These are phyloP conservation scores for Breynia disticha DNA, from an alignment of 441 rosid species.

Conservation along the genomic window DNA sequence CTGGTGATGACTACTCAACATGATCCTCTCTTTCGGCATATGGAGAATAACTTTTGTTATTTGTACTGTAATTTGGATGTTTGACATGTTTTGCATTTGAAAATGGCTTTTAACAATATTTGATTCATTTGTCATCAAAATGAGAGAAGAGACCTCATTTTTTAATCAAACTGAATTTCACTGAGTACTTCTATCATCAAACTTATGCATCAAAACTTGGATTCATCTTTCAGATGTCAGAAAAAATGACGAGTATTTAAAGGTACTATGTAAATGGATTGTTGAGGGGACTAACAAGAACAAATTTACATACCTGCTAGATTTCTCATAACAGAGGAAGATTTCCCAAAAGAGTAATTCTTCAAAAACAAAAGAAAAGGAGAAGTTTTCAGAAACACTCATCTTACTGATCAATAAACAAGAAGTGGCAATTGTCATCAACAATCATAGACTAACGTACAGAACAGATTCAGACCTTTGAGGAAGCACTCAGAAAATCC, in stretches of 20 bases:
- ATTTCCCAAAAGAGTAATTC: constrained; percentile 93
- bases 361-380: constrained; percentile 29
- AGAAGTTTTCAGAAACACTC: constrained; percentile 15
- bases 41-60: too few relatives aligned
- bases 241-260: too few relatives aligned
- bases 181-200: too few relatives aligned
- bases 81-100: too few relatives aligned
- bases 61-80: too few relatives aligned
- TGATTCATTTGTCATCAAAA: too few relatives aligned
- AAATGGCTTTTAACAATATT: too few relatives aligned
- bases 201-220: neutral
- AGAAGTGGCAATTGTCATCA: neutral
- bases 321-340: constrained; percentile 82
- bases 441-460: neutral
- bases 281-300: constrained; percentile 6
- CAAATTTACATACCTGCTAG: constrained; percentile 61
- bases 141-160: too few relatives aligned
- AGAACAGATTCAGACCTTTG: constrained; percentile 48
- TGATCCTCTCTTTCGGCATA: too few relatives aligned
- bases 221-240: neutral
- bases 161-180: too few relatives aligned
- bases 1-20: too few relatives aligned
- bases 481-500: constrained; percentile 87
- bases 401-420: neutral
- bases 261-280: too few relatives aligned